Evolutionary conservation across 2,329 filamentous ascomycete genomes (phyloP), one percentile per base, ranked within the genome.

Genomic region (Phoma sp.): DNA sequence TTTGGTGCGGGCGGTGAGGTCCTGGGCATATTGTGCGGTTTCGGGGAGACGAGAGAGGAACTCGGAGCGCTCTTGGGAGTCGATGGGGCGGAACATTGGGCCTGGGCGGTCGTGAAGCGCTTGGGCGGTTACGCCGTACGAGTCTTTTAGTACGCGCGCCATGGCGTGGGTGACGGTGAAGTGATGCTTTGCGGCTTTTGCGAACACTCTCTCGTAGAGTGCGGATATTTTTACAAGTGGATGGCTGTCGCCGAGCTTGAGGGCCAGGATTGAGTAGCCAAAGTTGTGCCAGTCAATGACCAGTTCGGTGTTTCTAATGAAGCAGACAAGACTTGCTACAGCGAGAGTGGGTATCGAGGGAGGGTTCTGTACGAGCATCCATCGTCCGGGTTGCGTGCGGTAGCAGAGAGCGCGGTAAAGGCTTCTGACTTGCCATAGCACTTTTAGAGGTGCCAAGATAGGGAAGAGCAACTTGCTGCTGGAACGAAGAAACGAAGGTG

Each of bases 281-380:
- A 97, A 98, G 77, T 99, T 99, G 80, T 99, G 95, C 95, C 95
- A 99, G 79, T 99, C 95, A 51, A 98, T 90, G 57, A 98, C 82
- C 4, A 99, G 83, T 52, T 85, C 85, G 35, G 91, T 96, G 64
- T 91, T 88, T 44, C 95, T 88, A 45, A 96, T 74, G 64, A 87
- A 84, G 67, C 90, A 91, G 43, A 91, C 82, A 3, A 93, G 58
- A 21, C 88, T 81, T 15, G 91, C 89, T 33, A 97, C 80, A 46
- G 88, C 85, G 21, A 99, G 84, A 0, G 92, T 96, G 0, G 95
- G 95, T 55, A 98, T 96, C 0, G 94, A 95, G 0, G 95, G 95
- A 6, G 95, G 95, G 67, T 98, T 99, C 83, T 91, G 90, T 21
- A 97, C 89, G 8, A 98, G 83, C 72, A 97, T 88, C 90, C 91